These are phyloP conservation scores for Boletus tomentosulus DNA, from an alignment of 768 basidiomycete species.

Conservation along the genomic window DNA sequence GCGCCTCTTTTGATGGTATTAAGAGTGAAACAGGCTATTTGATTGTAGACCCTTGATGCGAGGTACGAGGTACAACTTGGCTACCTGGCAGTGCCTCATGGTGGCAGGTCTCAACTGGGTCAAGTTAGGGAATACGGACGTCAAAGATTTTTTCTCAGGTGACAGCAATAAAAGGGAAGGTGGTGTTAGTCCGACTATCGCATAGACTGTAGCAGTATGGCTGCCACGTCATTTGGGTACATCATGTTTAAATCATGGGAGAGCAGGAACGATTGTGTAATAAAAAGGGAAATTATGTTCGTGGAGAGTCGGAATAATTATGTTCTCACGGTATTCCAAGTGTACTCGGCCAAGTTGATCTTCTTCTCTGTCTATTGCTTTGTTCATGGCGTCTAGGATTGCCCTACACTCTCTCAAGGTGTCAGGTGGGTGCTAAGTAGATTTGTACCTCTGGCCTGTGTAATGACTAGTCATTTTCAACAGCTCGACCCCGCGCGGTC, in stretches of 20 bases:
- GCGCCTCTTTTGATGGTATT: neutral
- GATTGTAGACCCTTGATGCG: neutral
- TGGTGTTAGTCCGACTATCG: too few relatives aligned
- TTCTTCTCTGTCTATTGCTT: neutral
- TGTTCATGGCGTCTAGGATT: conserved; percentile 65
- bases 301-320: conserved; percentile 31
- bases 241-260: too few relatives aligned
- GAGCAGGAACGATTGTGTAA: conserved; percentile 16
- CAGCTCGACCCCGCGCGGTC: conserved; percentile 55
- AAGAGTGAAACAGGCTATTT: neutral
- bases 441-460: neutral
- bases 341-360: neutral
- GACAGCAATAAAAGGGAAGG: neutral
- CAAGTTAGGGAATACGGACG: neutral
- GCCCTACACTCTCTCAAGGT: conserved; percentile 60
- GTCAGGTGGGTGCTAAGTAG: conserved; percentile 41
- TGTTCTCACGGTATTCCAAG: conserved; percentile 25
- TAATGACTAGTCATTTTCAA: neutral
- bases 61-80: neutral
- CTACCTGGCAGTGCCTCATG: neutral
- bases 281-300: conserved; percentile 2
- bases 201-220: too few relatives aligned
- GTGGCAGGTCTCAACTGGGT: neutral
- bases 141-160: neutral
- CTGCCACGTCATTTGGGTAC: neutral